A percentile compares a stretch with the other conserved stretches of the same genome.
These are phyloP conservation scores for Melampsora occidentalis DNA, from an alignment of 1,284 basidiomycete genomes.

Conservation along the genomic window DNA sequence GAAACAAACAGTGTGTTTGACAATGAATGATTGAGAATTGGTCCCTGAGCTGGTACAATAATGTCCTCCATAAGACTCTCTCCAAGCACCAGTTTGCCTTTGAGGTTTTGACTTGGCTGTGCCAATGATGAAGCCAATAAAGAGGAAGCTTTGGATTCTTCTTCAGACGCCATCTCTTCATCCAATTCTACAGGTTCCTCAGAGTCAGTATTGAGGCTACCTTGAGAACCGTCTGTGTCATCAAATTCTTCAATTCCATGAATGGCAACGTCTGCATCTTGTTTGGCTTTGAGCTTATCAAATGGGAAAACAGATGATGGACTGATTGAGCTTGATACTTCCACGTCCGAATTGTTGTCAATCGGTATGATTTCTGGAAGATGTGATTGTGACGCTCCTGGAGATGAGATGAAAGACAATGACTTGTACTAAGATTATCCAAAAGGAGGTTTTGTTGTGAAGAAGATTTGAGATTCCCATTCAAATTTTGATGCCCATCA, in stretches of 20 bases:
- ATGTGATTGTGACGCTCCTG: not conserved
- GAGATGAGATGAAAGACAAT: not conserved
- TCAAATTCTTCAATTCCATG: not conserved
- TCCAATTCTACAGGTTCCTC: constrained; percentile 1
- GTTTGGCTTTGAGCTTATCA: not conserved
- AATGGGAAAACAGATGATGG: not conserved
- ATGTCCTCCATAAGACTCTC: too few relatives aligned
- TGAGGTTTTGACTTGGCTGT: too few relatives aligned
- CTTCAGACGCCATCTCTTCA: not conserved
- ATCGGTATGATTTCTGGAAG: not conserved
- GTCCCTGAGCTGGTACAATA: too few relatives aligned
- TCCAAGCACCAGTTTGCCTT: too few relatives aligned
- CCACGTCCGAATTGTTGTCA: constrained; percentile 1
- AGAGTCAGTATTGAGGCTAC: not conserved
- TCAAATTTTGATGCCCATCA: not conserved
- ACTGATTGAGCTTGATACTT: not conserved
- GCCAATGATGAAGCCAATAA: not conserved
- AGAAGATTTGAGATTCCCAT: not conserved
- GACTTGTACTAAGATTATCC: not conserved
- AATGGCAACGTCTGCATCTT: not conserved
- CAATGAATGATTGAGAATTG: too few relatives aligned
- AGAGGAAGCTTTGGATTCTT: not conserved
- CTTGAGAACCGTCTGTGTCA: not conserved
- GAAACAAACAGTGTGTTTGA: too few relatives aligned
- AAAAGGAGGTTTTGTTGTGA: not conserved